Conservation (phyloP, 2,329 filamentous ascomycete genomes). For the Keithomyces neogunnii region DNA sequence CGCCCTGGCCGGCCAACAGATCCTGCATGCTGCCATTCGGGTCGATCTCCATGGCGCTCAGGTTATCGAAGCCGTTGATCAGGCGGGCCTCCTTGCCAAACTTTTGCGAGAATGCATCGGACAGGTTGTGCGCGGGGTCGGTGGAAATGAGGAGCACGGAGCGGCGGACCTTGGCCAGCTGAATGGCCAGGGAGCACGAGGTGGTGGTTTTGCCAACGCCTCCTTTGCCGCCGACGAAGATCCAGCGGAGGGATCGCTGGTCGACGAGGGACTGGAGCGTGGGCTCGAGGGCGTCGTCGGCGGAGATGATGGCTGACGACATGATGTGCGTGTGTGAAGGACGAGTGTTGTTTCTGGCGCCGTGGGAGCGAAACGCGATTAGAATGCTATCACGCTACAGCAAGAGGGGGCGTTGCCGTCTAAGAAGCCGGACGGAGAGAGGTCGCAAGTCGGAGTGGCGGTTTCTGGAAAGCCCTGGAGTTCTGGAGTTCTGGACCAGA, state of each 20-base stretch:
- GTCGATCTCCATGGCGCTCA: constrained; percentile 98
- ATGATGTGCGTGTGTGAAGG: constrained; percentile 15
- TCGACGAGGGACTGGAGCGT: constrained; percentile 91
- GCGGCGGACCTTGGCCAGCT: constrained; percentile 89
- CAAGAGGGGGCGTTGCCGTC: no score
- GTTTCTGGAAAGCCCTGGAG: constrained; percentile 4
- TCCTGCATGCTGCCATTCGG: constrained; percentile 98
- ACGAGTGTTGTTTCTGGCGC: neutral
- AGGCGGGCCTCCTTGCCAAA: constrained; percentile 97
- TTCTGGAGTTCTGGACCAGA: neutral
- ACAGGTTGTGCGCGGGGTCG: constrained; percentile 95
- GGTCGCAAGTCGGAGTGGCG: neutral
- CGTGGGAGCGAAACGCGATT: neutral
- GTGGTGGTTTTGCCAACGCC: constrained; percentile 99
- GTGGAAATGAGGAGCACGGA: constrained; percentile 97
- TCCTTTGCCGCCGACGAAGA: constrained; percentile 97
- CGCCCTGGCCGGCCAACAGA: constrained; percentile 67
- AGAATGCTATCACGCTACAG: neutral
- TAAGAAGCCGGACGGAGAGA: neutral
- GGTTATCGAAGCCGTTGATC: constrained; percentile 83
- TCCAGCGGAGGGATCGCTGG: constrained; percentile 93
- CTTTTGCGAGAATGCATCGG: constrained; percentile 96
- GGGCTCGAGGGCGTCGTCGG: constrained; percentile 75
- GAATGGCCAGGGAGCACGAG: constrained; percentile 94
- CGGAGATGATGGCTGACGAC: constrained; percentile 32